Base-by-base conservation (phyloP, 352 stramenopile species). In the Globisporangium paroecandrum region DNA sequence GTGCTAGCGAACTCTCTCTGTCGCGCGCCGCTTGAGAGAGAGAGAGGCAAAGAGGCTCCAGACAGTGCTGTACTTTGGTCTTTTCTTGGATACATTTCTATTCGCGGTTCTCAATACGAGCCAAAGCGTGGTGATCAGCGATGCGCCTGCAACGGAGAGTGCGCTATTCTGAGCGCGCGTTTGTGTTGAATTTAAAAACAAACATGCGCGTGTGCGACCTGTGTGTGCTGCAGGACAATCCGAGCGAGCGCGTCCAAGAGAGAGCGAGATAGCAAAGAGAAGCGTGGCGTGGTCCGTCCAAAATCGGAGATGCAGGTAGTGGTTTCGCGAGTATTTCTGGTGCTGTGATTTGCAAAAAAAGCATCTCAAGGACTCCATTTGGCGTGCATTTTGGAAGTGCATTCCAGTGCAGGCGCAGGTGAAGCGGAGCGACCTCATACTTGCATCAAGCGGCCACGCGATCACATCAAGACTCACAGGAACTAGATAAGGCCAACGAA, bases 381-480 rank as follows among this genome's bases (percentile, higher is more conserved):
- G 61, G 38, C 59, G 61, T 27, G 47, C 61, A 66, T 66, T 66
- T 34, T 3, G 9, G 38, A 66, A 66, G 61, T 53, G 47, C 46
- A 27, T 7, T 7, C 29, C 29, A 32, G 20, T 13, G 47, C 54
- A 59, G 27, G 41, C 20, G 54, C 27, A 43, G 18, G 54, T 6
- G 2, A 59, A 2, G 47, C 4, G 15, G 13, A 47, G 34, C 41
- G 38, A 56, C n/a, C 46, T 47, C 41, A 65, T 22, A 41, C 25
- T 32, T 10, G 34, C 24, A 61, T 6, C 27, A 49, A 65, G 60
- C 27, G 3, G 15, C 18, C 36, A 29, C 22, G 7, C 47, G n/a
- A 60, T 12, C 9, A 22, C 25, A 24, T 22, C 25, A 18, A 43
- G 27, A 58, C 24, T 18, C 55, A 46, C 15, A 15, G 20, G 8